Percentiles rank a stretch among this genome's conserved stretches.
Conservation (phyloP, 2,329 filamentous ascomycete genomes). For the Grosmannia penicillata region DNA sequence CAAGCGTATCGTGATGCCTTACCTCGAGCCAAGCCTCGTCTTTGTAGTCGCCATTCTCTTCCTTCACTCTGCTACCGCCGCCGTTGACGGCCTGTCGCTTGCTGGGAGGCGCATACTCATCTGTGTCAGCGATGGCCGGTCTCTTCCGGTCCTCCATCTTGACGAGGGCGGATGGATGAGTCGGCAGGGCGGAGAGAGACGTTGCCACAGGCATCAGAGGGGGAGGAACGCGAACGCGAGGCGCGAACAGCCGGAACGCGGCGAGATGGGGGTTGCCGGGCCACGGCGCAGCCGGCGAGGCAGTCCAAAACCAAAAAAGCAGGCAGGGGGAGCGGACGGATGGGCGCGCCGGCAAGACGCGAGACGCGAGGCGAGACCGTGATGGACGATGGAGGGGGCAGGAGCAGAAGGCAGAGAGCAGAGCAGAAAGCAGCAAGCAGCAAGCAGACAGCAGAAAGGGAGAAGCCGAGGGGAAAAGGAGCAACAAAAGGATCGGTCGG, state of each 20-base stretch:
- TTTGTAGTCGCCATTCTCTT: constrained; percentile 36
- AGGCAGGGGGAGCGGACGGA: neutral
- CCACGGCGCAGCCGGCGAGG: neutral
- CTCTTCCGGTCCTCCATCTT: constrained; percentile 99
- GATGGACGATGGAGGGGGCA: neutral
- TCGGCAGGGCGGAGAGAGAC: constrained; percentile 48
- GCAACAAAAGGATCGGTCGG: neutral
- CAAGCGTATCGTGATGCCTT: constrained; percentile 28
- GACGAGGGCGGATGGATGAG: constrained; percentile 64
- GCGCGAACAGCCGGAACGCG: neutral
- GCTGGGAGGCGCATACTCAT: constrained; percentile 74
- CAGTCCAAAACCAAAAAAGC: constrained; percentile 3
- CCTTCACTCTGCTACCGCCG: constrained; percentile 36
- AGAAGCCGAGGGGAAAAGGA: neutral
- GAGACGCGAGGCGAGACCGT: neutral
- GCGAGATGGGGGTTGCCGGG: constrained; percentile 14
- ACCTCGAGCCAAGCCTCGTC: constrained; percentile 51
- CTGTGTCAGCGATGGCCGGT: constrained; percentile 64
- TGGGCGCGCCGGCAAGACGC: neutral
- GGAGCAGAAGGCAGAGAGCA: neutral
- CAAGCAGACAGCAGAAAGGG: too few relatives aligned
- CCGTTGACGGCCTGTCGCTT: constrained; percentile 91
- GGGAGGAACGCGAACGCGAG: constrained; percentile 19
- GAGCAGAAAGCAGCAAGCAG: too few relatives aligned
- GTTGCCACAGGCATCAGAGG: constrained; percentile 82